Evolutionary conservation across 1,284 basidiomycete species (phyloP).

Genomic region (Heterobasidion occidentale): DNA sequence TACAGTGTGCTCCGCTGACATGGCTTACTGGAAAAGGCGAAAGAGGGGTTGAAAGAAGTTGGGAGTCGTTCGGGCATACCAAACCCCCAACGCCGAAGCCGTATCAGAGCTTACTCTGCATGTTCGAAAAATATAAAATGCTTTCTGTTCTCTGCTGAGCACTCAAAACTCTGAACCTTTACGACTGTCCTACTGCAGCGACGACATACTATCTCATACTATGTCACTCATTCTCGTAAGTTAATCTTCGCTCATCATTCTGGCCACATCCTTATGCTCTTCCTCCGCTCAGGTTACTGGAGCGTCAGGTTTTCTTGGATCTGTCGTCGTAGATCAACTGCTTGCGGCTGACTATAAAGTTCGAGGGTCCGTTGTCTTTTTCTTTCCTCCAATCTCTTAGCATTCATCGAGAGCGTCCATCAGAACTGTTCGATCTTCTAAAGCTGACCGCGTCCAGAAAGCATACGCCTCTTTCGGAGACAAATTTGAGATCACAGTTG

Average conservation of each 20-base stretch:
- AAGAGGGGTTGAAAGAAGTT: too few species aligned
- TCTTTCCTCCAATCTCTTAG: not conserved
- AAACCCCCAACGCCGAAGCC: too few species aligned
- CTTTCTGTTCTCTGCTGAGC: too few species aligned
- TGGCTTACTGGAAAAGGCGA: too few species aligned
- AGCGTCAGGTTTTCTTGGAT: constrained; percentile 1
- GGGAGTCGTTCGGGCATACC: too few species aligned
- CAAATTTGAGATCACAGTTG: constrained; percentile 4
- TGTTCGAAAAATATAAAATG: too few species aligned
- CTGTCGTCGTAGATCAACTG: constrained; percentile 1
- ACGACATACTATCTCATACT: not conserved
- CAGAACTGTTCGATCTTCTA: constrained; percentile 2
- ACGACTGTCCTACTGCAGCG: too few species aligned
- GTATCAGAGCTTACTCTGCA: too few species aligned
- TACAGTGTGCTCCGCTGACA: too few species aligned
- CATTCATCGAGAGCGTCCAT: not conserved
- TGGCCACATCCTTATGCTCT: not conserved
- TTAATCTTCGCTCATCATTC: not conserved
- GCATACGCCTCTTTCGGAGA: not conserved
- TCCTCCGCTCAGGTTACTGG: not conserved
- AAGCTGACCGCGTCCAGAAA: not conserved
- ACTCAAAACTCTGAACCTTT: too few species aligned
- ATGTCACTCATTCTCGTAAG: not conserved
- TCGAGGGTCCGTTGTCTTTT: not conserved
- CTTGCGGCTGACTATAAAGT: constrained; percentile 2